phyloP scores from a whole-genome alignment of 2,329 filamentous ascomycete genomes.

The Aspergillus unguis region DNA sequence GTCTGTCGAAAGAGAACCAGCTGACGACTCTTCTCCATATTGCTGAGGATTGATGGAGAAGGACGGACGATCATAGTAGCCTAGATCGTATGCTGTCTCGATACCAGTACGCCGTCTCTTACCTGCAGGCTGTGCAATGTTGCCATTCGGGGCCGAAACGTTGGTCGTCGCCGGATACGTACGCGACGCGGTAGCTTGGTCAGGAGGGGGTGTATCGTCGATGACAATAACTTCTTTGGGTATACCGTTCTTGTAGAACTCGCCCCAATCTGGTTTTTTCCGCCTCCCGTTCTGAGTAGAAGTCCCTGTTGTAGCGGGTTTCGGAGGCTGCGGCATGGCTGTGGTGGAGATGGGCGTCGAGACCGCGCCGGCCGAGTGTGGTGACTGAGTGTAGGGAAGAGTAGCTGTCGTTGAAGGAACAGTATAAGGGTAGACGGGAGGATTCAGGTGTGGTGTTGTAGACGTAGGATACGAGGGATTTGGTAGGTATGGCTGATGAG shows the following conservation, averaged over 20 bases:
- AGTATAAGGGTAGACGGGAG: slow-evolving; percentile 44
- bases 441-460: slow-evolving; percentile 41
- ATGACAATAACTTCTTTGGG: slow-evolving; percentile 86
- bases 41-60: slow-evolving; percentile 73
- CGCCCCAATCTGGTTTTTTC: slow-evolving; percentile 70
- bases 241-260: slow-evolving; percentile 78
- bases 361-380: slow-evolving; percentile 36
- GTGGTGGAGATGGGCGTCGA: slow-evolving; percentile 30
- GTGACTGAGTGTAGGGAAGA: slow-evolving; percentile 32
- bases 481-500: slow-evolving; percentile 55
- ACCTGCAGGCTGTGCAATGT: slow-evolving; percentile 44
- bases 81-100: slow-evolving; percentile 62
- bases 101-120: slow-evolving; percentile 73
- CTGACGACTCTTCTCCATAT: slow-evolving; percentile 62
- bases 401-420: slow-evolving; percentile 33
- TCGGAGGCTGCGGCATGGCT: slow-evolving; percentile 38
- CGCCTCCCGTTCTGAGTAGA: slow-evolving; percentile 47
- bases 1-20: slow-evolving; percentile 75
- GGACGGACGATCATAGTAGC: slow-evolving; percentile 67
- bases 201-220: slow-evolving; percentile 59
- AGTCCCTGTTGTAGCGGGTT: slow-evolving; percentile 37
- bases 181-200: slow-evolving; percentile 24
- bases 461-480: slow-evolving; percentile 52
- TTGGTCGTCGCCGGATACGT: slow-evolving; percentile 22
- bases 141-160: slow-evolving; percentile 27